Percentiles rank a stretch among this genome's conserved stretches.
These are phyloP conservation scores for Fusarium sp. DNA, from an alignment of 2,329 filamentous ascomycete genomes.

Conservation along the genomic window DNA sequence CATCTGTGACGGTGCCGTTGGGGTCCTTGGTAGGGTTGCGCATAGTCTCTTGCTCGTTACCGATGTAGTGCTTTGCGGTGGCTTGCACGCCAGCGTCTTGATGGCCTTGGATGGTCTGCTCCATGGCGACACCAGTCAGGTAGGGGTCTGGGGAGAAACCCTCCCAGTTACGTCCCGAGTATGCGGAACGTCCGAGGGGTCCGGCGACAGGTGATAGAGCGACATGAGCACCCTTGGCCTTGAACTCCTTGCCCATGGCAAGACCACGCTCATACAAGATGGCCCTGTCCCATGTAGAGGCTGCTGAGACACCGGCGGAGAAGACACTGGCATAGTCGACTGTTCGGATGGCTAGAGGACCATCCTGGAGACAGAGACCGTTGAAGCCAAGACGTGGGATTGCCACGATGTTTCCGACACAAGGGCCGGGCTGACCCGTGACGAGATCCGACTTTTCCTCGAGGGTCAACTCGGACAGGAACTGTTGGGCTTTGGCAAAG, in stretches of 20 bases:
- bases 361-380: conserved; percentile 56
- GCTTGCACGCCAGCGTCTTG: conserved; percentile 54
- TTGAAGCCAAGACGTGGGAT: conserved; percentile 56
- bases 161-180: conserved; percentile 74
- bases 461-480: conserved; percentile 45
- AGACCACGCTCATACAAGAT: conserved; percentile 73
- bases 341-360: conserved; percentile 47
- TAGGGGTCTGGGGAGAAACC: conserved; percentile 74
- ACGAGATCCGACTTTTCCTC: conserved; percentile 50
- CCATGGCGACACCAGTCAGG: conserved; percentile 67
- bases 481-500: conserved; percentile 51
- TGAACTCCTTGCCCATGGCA: conserved; percentile 69
- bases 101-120: conserved; percentile 49
- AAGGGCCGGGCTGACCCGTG: conserved; percentile 50
- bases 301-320: conserved; percentile 71
- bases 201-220: conserved; percentile 61
- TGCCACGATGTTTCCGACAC: conserved; percentile 51
- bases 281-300: conserved; percentile 73
- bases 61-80: conserved; percentile 54
- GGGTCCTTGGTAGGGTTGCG: conserved; percentile 44
- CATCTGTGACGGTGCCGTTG: conserved; percentile 42
- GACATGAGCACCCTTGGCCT: conserved; percentile 78
- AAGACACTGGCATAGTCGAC: conserved; percentile 60
- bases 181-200: conserved; percentile 57
- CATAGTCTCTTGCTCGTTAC: conserved; percentile 52